Evolutionary conservation across 768 basidiomycete genomes (phyloP).

Genomic region (Psilocybe subaeruginosa): DNA sequence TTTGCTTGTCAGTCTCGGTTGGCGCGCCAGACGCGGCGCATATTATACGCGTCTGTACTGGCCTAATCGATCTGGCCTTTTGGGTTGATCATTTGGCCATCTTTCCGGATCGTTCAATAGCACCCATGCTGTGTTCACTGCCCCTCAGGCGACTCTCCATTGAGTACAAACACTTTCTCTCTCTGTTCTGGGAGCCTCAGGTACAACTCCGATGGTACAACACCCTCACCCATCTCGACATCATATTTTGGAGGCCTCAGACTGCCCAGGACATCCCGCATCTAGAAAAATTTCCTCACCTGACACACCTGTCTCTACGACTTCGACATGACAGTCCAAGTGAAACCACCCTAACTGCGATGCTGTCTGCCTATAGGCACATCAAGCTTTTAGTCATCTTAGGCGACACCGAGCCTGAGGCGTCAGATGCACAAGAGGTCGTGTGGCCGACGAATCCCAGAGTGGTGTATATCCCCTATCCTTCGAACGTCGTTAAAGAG

Average conservation of each 20-base stretch:
- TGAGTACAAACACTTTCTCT: constrained; percentile 32
- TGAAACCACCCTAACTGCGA: constrained; percentile 23
- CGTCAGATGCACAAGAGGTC: constrained; percentile 19
- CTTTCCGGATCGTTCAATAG: constrained; percentile 20
- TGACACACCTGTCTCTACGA: constrained; percentile 37
- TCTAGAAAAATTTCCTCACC: constrained; percentile 27
- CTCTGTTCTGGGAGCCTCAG: constrained; percentile 20
- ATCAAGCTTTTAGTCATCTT: constrained; percentile 32
- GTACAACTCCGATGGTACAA: constrained; percentile 26
- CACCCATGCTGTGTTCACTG: constrained; percentile 29
- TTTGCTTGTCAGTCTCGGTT: constrained; percentile 40
- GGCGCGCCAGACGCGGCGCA: constrained; percentile 26
- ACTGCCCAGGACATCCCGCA: constrained; percentile 27
- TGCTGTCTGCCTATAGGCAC: constrained; percentile 28
- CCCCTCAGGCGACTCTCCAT: constrained; percentile 37
- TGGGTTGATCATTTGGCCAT: constrained; percentile 37
- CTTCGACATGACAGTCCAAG: constrained; percentile 25
- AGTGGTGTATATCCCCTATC: constrained; percentile 35
- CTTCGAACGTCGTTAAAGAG: constrained; percentile 29
- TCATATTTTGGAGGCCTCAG: constrained; percentile 37
- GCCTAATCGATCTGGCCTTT: constrained; percentile 38
- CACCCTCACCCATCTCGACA: constrained; percentile 38
- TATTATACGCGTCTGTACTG: constrained; percentile 39
- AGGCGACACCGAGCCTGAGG: constrained; percentile 24
- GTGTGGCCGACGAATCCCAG: constrained; percentile 27